Evolutionary conservation across 345 rosid species (phyloP).

Genomic region (Luvunga scandens): DNA sequence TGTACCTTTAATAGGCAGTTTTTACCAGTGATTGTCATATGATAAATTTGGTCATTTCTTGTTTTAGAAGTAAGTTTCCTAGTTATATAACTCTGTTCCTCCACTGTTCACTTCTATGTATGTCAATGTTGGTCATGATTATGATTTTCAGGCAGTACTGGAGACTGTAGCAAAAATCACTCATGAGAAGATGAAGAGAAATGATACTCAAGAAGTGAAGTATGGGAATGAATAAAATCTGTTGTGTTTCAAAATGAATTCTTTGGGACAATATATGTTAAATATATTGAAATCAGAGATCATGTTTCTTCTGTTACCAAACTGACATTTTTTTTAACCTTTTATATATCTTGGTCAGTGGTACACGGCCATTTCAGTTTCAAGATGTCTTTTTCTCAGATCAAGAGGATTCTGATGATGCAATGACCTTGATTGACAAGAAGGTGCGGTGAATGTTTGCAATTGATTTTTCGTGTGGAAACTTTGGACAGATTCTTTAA

Average conservation of each 20-base stretch:
- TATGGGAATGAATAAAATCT: conserved; percentile 25
- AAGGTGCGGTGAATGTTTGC: conserved; percentile 42
- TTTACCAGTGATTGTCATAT: neutral
- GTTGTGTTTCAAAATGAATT: conserved; percentile 11
- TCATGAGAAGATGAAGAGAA: conserved; percentile 77
- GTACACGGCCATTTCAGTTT: conserved; percentile 76
- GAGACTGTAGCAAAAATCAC: conserved; percentile 96
- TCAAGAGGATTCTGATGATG: conserved; percentile 92
- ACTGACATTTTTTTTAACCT: neutral
- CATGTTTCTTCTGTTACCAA: neutral
- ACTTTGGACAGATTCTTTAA: neutral
- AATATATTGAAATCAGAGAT: neutral
- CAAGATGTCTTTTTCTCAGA: conserved; percentile 93
- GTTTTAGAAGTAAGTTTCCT: neutral
- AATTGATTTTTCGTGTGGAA: neutral
- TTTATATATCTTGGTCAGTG: conserved; percentile 32
- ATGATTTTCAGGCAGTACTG: conserved; percentile 71
- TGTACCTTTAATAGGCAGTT: neutral
- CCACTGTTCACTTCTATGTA: neutral
- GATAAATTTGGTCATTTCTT: neutral
- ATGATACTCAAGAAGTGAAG: conserved; percentile 77
- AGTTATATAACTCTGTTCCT: neutral
- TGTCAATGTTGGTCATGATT: conserved; percentile 16
- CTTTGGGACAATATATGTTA: neutral
- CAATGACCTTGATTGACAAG: conserved; percentile 84